phyloP scores from a whole-genome alignment of 768 basidiomycete genomes.

The Lyophyllum semitale region DNA sequence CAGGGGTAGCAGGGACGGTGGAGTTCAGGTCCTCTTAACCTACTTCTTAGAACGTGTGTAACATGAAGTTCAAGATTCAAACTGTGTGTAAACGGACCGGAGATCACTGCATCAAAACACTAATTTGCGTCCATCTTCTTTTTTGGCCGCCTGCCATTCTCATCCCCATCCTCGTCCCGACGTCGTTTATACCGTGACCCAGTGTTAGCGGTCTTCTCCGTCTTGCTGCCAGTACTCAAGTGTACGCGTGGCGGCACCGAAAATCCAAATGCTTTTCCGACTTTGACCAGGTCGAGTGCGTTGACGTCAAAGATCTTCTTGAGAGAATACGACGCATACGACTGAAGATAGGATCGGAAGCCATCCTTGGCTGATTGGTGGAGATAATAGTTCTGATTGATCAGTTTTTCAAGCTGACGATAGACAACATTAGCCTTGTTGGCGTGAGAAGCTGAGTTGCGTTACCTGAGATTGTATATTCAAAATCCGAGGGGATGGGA shows the following conservation, averaged over 20 bases:
- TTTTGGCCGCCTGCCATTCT: constrained; percentile 28
- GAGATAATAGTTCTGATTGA: constrained; percentile 95
- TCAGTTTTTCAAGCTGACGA: constrained; percentile 83
- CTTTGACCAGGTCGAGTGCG: constrained; percentile 88
- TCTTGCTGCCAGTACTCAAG: constrained; percentile 67
- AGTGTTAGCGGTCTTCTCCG: constrained; percentile 27
- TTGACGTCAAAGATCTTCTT: constrained; percentile 99
- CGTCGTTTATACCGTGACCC: constrained; percentile 30
- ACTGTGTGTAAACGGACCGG: too few species aligned
- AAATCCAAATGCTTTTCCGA: constrained; percentile 96
- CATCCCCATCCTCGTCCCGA: constrained; percentile 36
- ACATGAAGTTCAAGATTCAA: too few species aligned
- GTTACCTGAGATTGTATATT: constrained; percentile 94
- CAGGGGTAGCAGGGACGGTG: too few species aligned
- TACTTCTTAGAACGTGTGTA: too few species aligned
- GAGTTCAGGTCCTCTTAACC: too few species aligned
- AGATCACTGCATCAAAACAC: too few species aligned
- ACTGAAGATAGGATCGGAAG: constrained; percentile 93
- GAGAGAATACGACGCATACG: constrained; percentile 96
- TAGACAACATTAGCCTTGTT: too few species aligned
- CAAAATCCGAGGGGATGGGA: constrained; percentile 86
- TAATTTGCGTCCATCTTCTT: too few species aligned
- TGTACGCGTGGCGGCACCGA: constrained; percentile 90
- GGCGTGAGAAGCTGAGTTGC: too few species aligned
- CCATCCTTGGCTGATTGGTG: constrained; percentile 93